These are phyloP conservation scores for Cryptosporidium muris DNA, from an alignment of 169 alveolate species.

Conservation along the genomic window DNA sequence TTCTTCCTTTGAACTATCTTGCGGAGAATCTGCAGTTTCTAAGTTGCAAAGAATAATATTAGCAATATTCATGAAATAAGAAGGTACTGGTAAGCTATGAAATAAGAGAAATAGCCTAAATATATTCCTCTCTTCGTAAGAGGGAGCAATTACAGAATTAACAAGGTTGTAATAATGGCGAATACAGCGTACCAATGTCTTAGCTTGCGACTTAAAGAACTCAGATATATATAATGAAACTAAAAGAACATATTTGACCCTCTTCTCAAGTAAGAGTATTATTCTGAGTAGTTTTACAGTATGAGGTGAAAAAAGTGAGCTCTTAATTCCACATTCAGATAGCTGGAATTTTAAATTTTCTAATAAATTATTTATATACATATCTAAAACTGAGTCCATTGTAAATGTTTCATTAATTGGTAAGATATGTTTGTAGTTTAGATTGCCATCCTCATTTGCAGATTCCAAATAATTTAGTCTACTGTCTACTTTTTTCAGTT, in stretches of 20 bases:
- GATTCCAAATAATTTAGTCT: too few relatives aligned
- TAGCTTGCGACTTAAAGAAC: conserved; percentile 17
- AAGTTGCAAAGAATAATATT: not conserved
- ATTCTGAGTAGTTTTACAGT: conserved; percentile 32
- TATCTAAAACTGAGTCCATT: not conserved
- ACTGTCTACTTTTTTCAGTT: too few relatives aligned
- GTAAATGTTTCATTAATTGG: not conserved
- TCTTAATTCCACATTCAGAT: not conserved
- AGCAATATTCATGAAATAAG: conserved; percentile 6
- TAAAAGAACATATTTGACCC: not conserved
- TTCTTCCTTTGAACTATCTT: conserved; percentile 3
- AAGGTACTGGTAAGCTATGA: conserved; percentile 36
- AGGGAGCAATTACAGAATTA: conserved; percentile 8
- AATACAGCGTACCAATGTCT: conserved; percentile 5
- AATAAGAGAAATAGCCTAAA: conserved; percentile 30
- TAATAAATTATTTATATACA: not conserved
- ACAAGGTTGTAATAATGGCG: conserved; percentile 14
- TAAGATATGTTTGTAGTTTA: not conserved
- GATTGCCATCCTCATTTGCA: too few relatives aligned
- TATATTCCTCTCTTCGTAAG: conserved; percentile 31
- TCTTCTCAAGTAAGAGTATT: conserved; percentile 7
- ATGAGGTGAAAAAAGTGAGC: conserved; percentile 15
- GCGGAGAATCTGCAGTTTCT: not conserved
- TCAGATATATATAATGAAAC: conserved; percentile 1
- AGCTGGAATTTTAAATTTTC: too few relatives aligned